phyloP scores from a whole-genome alignment of 345 rosid genomes.

The Eucalyptus cloeziana region DNA sequence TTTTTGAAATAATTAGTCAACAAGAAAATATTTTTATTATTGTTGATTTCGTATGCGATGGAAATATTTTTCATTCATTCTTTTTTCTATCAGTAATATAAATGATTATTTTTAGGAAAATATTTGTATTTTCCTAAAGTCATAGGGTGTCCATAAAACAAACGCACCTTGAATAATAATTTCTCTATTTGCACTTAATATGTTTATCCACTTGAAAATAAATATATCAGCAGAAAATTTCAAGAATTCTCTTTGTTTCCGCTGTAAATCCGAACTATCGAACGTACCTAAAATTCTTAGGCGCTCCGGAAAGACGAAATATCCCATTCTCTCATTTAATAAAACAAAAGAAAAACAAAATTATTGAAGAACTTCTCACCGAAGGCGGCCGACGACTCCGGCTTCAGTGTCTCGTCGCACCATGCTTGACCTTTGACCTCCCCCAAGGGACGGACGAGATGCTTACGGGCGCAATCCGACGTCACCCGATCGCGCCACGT shows the following conservation, averaged over 20 bases:
- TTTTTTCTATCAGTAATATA: fast-evolving
- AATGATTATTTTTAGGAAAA: neutral
- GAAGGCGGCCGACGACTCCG: neutral
- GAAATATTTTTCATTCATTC: fast-evolving
- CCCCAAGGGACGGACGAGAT: neutral
- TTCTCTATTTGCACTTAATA: neutral
- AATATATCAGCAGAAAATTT: neutral
- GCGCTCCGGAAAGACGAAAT: neutral
- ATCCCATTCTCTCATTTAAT: neutral
- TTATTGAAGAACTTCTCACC: neutral
- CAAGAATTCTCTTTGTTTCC: neutral
- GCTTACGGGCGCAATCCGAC: neutral
- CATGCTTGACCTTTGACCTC: neutral
- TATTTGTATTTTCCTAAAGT: neutral
- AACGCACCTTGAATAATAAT: neutral
- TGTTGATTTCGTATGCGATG: fast-evolving
- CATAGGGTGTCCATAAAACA: fast-evolving
- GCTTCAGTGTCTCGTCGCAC: neutral
- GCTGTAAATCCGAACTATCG: neutral
- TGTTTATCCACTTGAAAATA: neutral
- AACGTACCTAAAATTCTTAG: neutral
- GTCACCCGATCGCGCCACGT: neutral
- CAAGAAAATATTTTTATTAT: neutral
- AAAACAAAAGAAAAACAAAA: neutral
- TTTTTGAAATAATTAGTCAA: neutral